phyloP scores from a whole-genome alignment of 1,284 basidiomycete genomes.

The Somion occarium region DNA sequence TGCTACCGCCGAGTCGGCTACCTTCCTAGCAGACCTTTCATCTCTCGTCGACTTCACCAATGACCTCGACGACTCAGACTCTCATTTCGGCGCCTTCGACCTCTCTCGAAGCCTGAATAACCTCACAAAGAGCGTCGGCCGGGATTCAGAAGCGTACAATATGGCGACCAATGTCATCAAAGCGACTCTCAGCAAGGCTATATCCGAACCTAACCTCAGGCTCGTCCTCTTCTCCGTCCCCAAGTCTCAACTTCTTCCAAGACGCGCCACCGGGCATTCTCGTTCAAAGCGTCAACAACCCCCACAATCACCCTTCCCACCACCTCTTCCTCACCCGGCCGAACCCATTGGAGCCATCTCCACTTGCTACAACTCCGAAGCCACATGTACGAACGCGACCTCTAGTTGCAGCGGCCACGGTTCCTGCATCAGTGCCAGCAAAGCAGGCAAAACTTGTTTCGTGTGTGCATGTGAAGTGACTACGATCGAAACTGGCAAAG shows the following conservation, averaged over 20 bases:
- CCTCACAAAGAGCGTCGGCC: constrained; percentile 42
- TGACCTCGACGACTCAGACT: constrained; percentile 27
- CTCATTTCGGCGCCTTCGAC: constrained; percentile 56
- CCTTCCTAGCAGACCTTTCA: constrained; percentile 38
- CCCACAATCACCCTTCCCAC: constrained; percentile 50
- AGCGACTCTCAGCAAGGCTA: constrained; percentile 36
- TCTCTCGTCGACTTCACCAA: constrained; percentile 49
- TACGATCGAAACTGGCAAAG: constrained; percentile 39
- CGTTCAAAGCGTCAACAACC: constrained; percentile 30
- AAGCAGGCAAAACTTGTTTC: constrained; percentile 65
- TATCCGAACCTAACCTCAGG: constrained; percentile 35
- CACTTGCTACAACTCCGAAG: constrained; percentile 55
- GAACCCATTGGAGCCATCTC: constrained; percentile 56
- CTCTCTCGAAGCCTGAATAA: constrained; percentile 41
- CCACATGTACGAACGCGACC: constrained; percentile 59
- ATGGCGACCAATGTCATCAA: constrained; percentile 40
- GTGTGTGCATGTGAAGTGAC: constrained; percentile 58
- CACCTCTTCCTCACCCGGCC: constrained; percentile 35
- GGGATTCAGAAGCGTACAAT: constrained; percentile 49
- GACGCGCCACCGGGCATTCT: constrained; percentile 5
- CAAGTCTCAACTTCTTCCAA: constrained; percentile 9
- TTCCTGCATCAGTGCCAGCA: constrained; percentile 53
- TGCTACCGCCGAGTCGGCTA: constrained; percentile 32
- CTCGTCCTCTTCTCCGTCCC: constrained; percentile 52
- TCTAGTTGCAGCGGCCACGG: constrained; percentile 67